A percentile compares a stretch with the other conserved stretches of the same genome.
Evolutionary conservation across 208 protist species (phyloP).

Genomic region (Crithidia fasciculata): DNA sequence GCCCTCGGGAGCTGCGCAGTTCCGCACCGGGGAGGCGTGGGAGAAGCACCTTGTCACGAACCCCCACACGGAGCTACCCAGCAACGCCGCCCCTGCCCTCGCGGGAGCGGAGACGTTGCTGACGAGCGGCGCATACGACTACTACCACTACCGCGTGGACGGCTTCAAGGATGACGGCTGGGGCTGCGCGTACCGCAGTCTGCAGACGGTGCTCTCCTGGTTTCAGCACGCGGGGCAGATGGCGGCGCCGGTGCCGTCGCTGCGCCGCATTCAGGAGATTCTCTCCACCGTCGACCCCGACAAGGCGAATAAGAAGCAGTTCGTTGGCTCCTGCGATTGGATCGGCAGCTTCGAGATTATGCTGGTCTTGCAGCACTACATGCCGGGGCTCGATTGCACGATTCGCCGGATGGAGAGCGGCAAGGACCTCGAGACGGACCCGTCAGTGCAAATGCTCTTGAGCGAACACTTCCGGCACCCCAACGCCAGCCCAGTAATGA

Average conservation of each 20-base stretch:
- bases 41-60: slow-evolving; percentile 62
- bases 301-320: slow-evolving; percentile 79
- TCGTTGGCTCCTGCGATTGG: slow-evolving; percentile 94
- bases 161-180: slow-evolving; percentile 94
- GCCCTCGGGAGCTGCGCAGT: neutral
- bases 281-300: slow-evolving; percentile 77
- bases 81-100: slow-evolving; percentile 25
- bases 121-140: slow-evolving; percentile 90
- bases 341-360: slow-evolving; percentile 95
- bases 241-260: slow-evolving; percentile 51
- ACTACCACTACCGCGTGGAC: slow-evolving; percentile 96
- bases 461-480: slow-evolving; percentile 84
- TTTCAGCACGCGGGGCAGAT: slow-evolving; percentile 72
- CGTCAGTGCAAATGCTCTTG: slow-evolving; percentile 67
- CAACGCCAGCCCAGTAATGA: slow-evolving; percentile 93
- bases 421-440: slow-evolving; percentile 77
- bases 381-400: slow-evolving; percentile 83
- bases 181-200: slow-evolving; percentile 95
- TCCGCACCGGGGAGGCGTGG: slow-evolving; percentile 50
- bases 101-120: slow-evolving; percentile 46
- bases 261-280: slow-evolving; percentile 87
- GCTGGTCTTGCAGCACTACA: slow-evolving; percentile 85
- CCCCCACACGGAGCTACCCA: slow-evolving; percentile 47
- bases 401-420: slow-evolving; percentile 88
- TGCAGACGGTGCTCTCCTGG: slow-evolving; percentile 90